Base-by-base conservation (phyloP, 306 rosid species). In the Hippophae rhamnoides region DNA sequence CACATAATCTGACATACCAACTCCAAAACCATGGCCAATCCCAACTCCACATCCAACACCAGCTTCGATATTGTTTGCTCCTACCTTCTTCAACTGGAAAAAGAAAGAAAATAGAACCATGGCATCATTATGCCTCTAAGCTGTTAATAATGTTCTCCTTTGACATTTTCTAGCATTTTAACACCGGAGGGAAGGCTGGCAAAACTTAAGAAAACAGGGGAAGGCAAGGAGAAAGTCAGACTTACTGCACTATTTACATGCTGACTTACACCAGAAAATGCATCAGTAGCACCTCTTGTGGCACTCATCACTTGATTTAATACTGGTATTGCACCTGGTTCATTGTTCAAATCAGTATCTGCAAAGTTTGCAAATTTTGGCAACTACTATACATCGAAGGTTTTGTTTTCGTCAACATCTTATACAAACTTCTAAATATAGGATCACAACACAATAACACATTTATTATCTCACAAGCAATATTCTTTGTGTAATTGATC, bases 1-100 rank as follows among this genome's bases (percentile, higher is more conserved):
- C 13, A 52, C 43, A 53, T 47, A 50, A 51, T 7, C 10, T 65
- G 53, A 67, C 94, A 72, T 86, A 93, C 99, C 99, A 72, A 69
- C 81, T 61, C 99, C 99, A 69, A 93, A 88, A 74, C 99, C 99
- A 82, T 92, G 96, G 49, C 99, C 99, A 45, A 92, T 72, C 59
- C 99, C 99, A 78, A 92, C 79, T 58, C 95, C 99, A 76, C 99
- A 88, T 61, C 99, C 99, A 69, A 93, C 13, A 38, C 99, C 95
- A 3, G 76, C 89, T 78, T 93, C 90, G 56, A 88, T 76, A 62
- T 79, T 88, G 68, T 77, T 84, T 67, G 90, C 89, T 74, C 99
- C 99, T 25, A 92, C 42, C 79, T 82, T 93, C 85, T 72, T 84
- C 82, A 93, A 68, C 99, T 88, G 71, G 53, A 65, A 11, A 56